Evolutionary conservation across 2,329 filamentous ascomycete genomes (phyloP).

Genomic region (Claviceps pazoutovae): DNA sequence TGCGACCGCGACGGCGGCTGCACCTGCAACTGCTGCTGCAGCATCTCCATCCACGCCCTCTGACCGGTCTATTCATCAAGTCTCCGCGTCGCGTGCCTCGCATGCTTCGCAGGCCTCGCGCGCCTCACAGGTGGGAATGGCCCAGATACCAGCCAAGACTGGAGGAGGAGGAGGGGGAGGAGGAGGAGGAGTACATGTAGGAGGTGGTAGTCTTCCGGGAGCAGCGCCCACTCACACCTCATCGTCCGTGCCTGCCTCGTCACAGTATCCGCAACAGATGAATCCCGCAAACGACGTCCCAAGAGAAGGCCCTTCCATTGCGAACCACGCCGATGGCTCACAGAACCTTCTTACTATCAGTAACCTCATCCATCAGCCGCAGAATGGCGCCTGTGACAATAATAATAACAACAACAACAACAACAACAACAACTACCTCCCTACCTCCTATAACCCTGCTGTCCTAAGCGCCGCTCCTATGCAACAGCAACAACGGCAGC

Average conservation of each 20-base stretch:
- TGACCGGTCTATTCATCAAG: constrained; percentile 19
- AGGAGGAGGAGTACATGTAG: too few species aligned
- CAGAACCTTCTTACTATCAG: constrained; percentile 71
- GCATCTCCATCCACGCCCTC: constrained; percentile 37
- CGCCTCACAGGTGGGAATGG: constrained; percentile 6
- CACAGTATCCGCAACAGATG: constrained; percentile 10
- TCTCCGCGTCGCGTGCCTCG: constrained; percentile 8
- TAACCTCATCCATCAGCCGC: constrained; percentile 56
- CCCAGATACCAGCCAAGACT: neutral
- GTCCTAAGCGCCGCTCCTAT: constrained; percentile 16
- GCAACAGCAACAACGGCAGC: constrained; percentile 28
- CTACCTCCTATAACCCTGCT: constrained; percentile 14
- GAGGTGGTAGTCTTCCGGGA: neutral
- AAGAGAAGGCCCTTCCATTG: constrained; percentile 13
- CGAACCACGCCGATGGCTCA: constrained; percentile 22
- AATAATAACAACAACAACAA: too few species aligned
- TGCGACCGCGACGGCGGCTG: neutral
- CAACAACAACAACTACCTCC: constrained; percentile 8
- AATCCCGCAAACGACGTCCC: constrained; percentile 13
- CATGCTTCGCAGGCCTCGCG: too few species aligned
- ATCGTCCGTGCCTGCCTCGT: constrained; percentile 7
- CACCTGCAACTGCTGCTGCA: neutral
- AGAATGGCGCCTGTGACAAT: constrained; percentile 27
- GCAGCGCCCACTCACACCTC: constrained; percentile 7
- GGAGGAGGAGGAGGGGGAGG: too few species aligned